Conservation (phyloP, 148 eudicot species). For the Amaranthus cruentus region DNA sequence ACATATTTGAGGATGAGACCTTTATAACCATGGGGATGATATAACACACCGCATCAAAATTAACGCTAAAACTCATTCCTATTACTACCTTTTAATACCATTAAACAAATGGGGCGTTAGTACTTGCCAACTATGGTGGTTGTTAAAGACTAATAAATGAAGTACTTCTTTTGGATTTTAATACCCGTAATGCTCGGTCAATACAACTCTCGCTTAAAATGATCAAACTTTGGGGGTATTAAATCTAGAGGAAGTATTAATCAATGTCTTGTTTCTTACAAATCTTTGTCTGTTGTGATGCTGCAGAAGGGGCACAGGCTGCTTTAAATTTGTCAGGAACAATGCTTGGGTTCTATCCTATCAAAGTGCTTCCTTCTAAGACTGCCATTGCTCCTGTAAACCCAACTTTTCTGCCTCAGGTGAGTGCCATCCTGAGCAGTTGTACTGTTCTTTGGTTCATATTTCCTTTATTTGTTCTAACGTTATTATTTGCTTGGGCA, state of each 20-base stretch:
- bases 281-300: background rate
- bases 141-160: background rate
- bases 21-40: too few relatives aligned
- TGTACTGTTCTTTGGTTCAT: background rate
- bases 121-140: background rate
- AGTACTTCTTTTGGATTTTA: too few relatives aligned
- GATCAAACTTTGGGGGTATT: too few relatives aligned
- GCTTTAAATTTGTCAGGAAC: conserved; percentile 84
- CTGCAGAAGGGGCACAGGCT: conserved; percentile 76
- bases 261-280: background rate
- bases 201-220: too few relatives aligned
- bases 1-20: too few relatives aligned
- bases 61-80: too few relatives aligned
- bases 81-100: too few relatives aligned
- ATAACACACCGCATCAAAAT: too few relatives aligned
- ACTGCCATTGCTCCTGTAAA: conserved; percentile 99
- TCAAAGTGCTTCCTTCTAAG: conserved; percentile 87
- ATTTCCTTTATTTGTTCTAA: background rate
- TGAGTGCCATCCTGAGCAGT: conserved; percentile 18
- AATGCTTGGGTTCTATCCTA: conserved; percentile 85
- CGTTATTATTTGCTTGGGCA: conserved; percentile 4
- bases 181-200: too few relatives aligned
- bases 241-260: too few relatives aligned
- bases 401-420: conserved; percentile 84
- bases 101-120: background rate